Conservation (phyloP, 169 alveolate species). For the Perkinsus marinus region DNA sequence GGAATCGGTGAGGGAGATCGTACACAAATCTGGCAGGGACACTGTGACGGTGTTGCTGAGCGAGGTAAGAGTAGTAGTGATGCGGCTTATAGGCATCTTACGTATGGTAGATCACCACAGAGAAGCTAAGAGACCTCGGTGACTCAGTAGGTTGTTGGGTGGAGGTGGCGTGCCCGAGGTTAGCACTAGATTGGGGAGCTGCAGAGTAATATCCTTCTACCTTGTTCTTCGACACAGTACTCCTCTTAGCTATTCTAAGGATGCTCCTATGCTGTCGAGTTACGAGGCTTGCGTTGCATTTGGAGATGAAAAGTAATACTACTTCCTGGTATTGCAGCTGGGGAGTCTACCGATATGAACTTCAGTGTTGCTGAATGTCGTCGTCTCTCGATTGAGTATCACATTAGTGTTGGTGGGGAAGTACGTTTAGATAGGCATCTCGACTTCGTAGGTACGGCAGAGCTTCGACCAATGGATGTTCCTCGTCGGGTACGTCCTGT, state of each 20-base stretch:
- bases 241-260: background rate
- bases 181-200: slow-evolving; percentile 97
- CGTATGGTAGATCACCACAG: background rate
- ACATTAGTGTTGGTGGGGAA: too few species aligned
- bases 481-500: background rate
- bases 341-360: too few species aligned
- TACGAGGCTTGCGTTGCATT: slow-evolving; percentile 92
- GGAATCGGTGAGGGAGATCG: slow-evolving; percentile 48
- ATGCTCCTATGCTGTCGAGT: slow-evolving; percentile 81
- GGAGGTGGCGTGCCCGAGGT: slow-evolving; percentile 95
- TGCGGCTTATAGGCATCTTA: background rate
- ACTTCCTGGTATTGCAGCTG: too few species aligned
- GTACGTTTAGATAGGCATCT: background rate
- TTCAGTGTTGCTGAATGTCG: too few species aligned
- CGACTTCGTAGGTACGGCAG: background rate
- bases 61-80: background rate
- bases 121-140: background rate
- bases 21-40: slow-evolving; percentile 41
- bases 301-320: slow-evolving; percentile 21
- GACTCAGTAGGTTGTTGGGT: slow-evolving; percentile 33
- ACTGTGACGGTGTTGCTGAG: slow-evolving; percentile 1
- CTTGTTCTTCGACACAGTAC: background rate
- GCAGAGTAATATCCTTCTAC: slow-evolving; percentile 3
- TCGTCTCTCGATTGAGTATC: too few species aligned
- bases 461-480: background rate